Evolutionary conservation across 2,329 filamentous ascomycete genomes (phyloP).

Genomic region (Talaromyces sp.): DNA sequence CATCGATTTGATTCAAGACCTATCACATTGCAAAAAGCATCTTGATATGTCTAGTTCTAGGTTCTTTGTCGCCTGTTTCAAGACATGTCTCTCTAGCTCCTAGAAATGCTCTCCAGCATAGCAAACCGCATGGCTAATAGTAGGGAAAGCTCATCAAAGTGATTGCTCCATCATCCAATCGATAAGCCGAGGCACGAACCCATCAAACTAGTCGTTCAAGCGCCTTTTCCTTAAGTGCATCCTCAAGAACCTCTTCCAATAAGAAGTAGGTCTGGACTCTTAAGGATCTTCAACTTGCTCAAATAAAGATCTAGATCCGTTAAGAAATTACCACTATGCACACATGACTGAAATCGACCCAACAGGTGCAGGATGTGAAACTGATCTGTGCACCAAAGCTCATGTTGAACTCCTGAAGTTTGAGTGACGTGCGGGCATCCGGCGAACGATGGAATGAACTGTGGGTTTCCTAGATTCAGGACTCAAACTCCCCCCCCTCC

Average conservation of each 20-base stretch:
- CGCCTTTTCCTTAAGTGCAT: too few relatives aligned
- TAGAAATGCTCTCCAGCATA: background rate
- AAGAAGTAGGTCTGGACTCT: too few relatives aligned
- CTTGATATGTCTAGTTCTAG: background rate
- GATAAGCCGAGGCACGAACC: background rate
- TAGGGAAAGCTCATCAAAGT: constrained; percentile 2
- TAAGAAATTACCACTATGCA: background rate
- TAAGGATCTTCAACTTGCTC: background rate
- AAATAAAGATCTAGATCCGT: background rate
- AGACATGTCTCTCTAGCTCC: too few relatives aligned
- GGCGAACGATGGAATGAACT: background rate
- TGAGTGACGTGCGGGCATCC: constrained; percentile 4
- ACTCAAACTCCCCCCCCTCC: background rate
- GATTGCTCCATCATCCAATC: background rate
- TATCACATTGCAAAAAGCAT: background rate
- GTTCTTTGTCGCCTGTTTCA: background rate
- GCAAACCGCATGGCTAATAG: background rate
- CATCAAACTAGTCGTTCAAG: background rate
- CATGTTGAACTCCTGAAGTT: background rate
- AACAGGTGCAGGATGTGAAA: background rate
- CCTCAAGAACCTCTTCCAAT: too few relatives aligned
- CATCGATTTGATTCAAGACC: background rate
- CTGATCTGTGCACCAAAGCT: background rate
- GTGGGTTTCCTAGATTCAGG: background rate
- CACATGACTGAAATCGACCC: constrained; percentile 1